phyloP scores from a whole-genome alignment of 73 alveolate genomes.

The Symbiodinium natans region DNA sequence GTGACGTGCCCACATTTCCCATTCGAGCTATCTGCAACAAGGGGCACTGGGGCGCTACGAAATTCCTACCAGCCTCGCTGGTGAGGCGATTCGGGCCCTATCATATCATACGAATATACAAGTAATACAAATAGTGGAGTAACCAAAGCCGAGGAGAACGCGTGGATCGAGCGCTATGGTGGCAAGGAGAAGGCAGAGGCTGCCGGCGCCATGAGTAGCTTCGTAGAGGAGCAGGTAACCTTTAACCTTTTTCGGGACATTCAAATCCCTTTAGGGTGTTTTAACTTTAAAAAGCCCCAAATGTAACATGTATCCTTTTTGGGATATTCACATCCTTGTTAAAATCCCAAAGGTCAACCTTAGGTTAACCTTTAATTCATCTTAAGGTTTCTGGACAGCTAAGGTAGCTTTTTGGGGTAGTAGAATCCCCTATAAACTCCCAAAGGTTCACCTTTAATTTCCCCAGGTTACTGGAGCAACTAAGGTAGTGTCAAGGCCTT shows the following conservation, averaged over 20 bases:
- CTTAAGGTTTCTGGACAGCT: not conserved
- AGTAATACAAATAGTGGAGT: too few relatives aligned
- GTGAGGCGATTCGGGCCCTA: too few relatives aligned
- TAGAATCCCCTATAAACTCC: not conserved
- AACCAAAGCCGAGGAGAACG: too few relatives aligned
- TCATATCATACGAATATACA: too few relatives aligned
- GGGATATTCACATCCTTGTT: not conserved
- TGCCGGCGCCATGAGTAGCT: constrained; percentile 56
- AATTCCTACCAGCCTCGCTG: too few relatives aligned
- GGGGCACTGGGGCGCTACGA: too few relatives aligned
- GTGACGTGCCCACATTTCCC: too few relatives aligned
- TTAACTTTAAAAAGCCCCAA: not conserved
- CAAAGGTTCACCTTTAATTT: too few relatives aligned
- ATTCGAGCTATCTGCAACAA: too few relatives aligned
- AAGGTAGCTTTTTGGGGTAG: not conserved
- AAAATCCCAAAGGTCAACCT: too few relatives aligned
- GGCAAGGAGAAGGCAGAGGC: constrained; percentile 3
- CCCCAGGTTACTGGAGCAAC: too few relatives aligned
- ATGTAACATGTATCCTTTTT: not conserved
- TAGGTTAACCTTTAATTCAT: too few relatives aligned
- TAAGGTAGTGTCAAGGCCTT: constrained; percentile 37
- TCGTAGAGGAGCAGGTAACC: not conserved
- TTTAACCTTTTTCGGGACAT: not conserved
- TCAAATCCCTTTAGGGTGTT: not conserved
- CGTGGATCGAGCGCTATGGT: constrained; percentile 59